Evolutionary conservation across 2,329 filamentous ascomycete species (phyloP).

Genomic region (Alternaria hordeiaustralica): DNA sequence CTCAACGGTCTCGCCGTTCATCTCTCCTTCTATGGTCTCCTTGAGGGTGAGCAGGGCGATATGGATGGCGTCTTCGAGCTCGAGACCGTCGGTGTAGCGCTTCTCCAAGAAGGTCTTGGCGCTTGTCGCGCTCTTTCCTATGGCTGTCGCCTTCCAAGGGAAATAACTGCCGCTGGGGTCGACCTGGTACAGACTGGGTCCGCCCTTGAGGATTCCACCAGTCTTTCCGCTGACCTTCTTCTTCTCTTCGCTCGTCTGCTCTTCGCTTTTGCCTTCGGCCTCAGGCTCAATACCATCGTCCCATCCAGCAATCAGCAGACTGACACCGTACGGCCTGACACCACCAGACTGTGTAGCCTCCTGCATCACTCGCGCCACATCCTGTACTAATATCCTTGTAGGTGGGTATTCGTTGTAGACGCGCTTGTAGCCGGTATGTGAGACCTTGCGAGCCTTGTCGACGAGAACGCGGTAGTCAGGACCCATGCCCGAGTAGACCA

Average conservation of each 20-base stretch:
- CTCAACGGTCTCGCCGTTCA: conserved; percentile 98
- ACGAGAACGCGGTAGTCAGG: conserved; percentile 97
- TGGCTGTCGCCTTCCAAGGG: conserved; percentile 98
- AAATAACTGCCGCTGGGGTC: conserved; percentile 99
- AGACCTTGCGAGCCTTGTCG: conserved; percentile 97
- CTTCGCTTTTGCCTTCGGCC: conserved; percentile 65
- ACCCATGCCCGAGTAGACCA: conserved; percentile 99
- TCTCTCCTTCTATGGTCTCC: conserved; percentile 99
- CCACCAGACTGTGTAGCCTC: conserved; percentile 98
- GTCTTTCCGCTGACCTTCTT: conserved; percentile 85
- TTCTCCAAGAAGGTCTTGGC: conserved; percentile 99
- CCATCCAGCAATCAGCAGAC: conserved; percentile 94
- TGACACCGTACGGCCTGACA: conserved; percentile 96
- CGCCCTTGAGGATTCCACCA: conserved; percentile 92
- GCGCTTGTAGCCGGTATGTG: conserved; percentile 98
- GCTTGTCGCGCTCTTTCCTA: conserved; percentile 97
- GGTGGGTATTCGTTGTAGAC: conserved; percentile 99
- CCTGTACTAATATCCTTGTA: conserved; percentile 97
- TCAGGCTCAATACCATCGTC: conserved; percentile 95
- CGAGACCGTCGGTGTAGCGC: conserved; percentile 94
- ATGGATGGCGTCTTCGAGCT: conserved; percentile 97
- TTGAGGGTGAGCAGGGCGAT: conserved; percentile 97
- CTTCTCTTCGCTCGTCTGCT: conserved; percentile 63
- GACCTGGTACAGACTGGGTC: conserved; percentile 97
- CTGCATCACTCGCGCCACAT: conserved; percentile 97